phyloP scores from a whole-genome alignment of 345 rosid species.

The Salix suchowensis region DNA sequence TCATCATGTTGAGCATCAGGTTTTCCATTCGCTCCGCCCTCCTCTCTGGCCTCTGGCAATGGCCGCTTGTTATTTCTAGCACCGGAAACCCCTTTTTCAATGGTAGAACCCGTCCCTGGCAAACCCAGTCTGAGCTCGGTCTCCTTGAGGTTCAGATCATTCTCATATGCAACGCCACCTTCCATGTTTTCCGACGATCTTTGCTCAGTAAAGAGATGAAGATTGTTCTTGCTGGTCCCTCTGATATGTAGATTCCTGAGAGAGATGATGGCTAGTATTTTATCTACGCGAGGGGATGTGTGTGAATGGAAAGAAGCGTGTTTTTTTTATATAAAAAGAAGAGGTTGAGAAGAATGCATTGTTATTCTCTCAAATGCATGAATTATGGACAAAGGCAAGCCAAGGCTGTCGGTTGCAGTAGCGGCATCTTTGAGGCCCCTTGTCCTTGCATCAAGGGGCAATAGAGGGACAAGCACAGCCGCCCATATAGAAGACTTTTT shows the following conservation, averaged over 20 bases:
- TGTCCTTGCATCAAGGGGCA: conserved; percentile 64
- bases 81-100: conserved; percentile 34
- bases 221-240: background rate
- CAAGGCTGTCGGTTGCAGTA: conserved; percentile 66
- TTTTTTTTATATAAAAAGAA: conserved; percentile 37
- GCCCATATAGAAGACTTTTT: conserved; percentile 42
- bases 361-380: conserved; percentile 24
- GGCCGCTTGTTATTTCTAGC: conserved; percentile 57
- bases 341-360: background rate
- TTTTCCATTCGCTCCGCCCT: conserved; percentile 17
- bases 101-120: conserved; percentile 55
- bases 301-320: conserved; percentile 12
- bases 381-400: conserved; percentile 71
- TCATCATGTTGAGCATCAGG: conserved; percentile 12
- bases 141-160: conserved; percentile 67
- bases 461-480: conserved; percentile 64
- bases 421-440: conserved; percentile 67
- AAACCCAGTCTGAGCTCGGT: conserved; percentile 86
- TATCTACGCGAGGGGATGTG: background rate
- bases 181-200: conserved; percentile 27
- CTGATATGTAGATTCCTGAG: background rate
- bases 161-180: conserved; percentile 35
- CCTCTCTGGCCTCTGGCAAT: conserved; percentile 20
- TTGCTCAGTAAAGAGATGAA: background rate
- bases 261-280: background rate